Evolutionary conservation across 2,329 filamentous ascomycete species (phyloP).

Genomic region (Colletotrichum sp.): DNA sequence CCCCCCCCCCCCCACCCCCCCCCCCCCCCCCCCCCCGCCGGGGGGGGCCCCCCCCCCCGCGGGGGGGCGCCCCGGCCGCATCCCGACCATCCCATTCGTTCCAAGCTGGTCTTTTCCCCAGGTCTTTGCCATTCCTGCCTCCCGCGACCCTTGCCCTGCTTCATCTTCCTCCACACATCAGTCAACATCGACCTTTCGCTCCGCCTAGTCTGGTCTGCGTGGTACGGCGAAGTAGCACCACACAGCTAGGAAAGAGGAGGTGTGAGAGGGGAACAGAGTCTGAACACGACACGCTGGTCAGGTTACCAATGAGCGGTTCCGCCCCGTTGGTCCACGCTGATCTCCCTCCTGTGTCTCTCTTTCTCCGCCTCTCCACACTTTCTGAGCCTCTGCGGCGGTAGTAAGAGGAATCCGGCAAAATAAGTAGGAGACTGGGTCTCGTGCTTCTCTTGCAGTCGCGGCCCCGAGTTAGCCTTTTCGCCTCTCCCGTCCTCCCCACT

Average conservation of each 20-base stretch:
- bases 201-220: not conserved
- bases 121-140: slow-evolving; percentile 13
- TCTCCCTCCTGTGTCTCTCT: not conserved
- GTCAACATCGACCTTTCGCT: not conserved
- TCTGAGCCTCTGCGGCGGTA: not conserved
- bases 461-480: not conserved
- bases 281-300: slow-evolving; percentile 9
- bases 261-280: not conserved
- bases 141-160: slow-evolving; percentile 5
- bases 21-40: too few relatives aligned
- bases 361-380: not conserved
- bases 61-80: too few relatives aligned
- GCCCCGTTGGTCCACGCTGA: slow-evolving; percentile 14
- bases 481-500: not conserved
- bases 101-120: slow-evolving; percentile 11
- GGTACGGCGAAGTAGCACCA: not conserved
- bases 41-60: too few relatives aligned
- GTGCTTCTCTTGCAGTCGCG: not conserved
- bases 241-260: not conserved
- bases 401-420: not conserved
- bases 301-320: slow-evolving; percentile 8
- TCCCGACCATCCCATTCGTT: slow-evolving; percentile 14
- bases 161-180: slow-evolving; percentile 5
- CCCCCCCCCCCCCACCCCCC: too few relatives aligned
- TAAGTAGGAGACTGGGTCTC: slow-evolving; percentile 10